Evolutionary conservation across 768 basidiomycete genomes (phyloP).

Genomic region (Phylloporus sp.): DNA sequence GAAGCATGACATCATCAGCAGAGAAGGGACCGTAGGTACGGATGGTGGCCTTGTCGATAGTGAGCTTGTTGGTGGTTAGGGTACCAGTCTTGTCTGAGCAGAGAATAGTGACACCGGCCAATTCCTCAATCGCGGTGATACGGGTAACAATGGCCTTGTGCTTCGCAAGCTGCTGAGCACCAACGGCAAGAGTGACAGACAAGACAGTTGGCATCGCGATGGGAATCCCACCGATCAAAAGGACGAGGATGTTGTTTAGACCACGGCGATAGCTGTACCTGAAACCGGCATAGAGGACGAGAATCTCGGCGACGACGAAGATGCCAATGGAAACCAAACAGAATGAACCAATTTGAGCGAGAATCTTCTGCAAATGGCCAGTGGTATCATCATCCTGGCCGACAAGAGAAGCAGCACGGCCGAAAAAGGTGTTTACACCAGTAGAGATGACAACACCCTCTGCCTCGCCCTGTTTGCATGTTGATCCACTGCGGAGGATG

Average conservation of each 20-base stretch:
- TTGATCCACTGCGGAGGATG: slow-evolving; percentile 66
- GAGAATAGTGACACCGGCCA: slow-evolving; percentile 96
- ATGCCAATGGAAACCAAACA: slow-evolving; percentile 94
- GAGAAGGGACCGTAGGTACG: slow-evolving; percentile 87
- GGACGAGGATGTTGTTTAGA: slow-evolving; percentile 95
- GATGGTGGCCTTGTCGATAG: slow-evolving; percentile 90
- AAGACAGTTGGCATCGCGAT: slow-evolving; percentile 99
- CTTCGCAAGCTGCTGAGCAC: slow-evolving; percentile 97
- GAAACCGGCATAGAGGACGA: slow-evolving; percentile 92
- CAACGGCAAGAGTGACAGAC: slow-evolving; percentile 97
- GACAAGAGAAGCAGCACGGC: slow-evolving; percentile 95
- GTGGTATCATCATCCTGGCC: slow-evolving; percentile 97
- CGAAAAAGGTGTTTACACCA: slow-evolving; percentile 98
- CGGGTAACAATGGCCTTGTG: slow-evolving; percentile 99
- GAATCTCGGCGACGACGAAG: slow-evolving; percentile 92
- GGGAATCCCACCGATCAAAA: slow-evolving; percentile 99
- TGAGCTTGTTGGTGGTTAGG: slow-evolving; percentile 98
- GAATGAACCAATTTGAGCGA: slow-evolving; percentile 97
- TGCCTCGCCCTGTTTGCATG: slow-evolving; percentile 98
- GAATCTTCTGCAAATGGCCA: slow-evolving; percentile 97
- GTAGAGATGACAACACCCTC: slow-evolving; percentile 99
- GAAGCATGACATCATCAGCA: slow-evolving; percentile 86
- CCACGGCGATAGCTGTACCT: slow-evolving; percentile 87
- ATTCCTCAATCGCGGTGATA: slow-evolving; percentile 98
- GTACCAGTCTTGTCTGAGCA: slow-evolving; percentile 99